Evolutionary conservation across 768 basidiomycete genomes (phyloP), one percentile per base, ranked within the genome.

Genomic region (Russula emetica): DNA sequence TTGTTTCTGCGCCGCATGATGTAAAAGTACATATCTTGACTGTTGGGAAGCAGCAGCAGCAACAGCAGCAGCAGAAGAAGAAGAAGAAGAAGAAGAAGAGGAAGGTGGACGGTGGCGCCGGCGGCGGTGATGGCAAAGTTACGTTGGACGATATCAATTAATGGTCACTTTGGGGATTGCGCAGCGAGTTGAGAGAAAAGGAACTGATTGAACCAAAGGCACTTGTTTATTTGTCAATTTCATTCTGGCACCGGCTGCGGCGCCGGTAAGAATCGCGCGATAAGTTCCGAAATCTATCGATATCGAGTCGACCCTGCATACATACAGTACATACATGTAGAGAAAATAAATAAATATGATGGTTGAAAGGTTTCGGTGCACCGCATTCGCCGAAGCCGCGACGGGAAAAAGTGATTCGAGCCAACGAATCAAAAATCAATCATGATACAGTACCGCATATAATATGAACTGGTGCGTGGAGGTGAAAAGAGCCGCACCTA

Each of bases 401-500:
- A 14, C 38, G 38, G 14, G 3, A 38, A 16, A 7, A 16, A 7
- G 11, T 40, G 38, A 40, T 40, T 16, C 16, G 38, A 40, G 38
- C 38, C 30, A 38, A 38, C 38, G 38, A 36, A 36, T 36, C 34
- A 36, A 3, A 2, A 2, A 28, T 28, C n/a, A 34, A 58, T 47
- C 30, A 34, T 30, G 50, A 51, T 51, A 16, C 8, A 22, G 34
- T 34, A 44, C 14, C 3, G 5, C 6, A 44, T 57, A 16, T n/a
- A n/a, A 44, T 57, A 58, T 57, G 57, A 47, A 58, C 32, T 32
- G 45, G 30, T 16, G 24, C 28, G 16, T 10, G n/a, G 10, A 0
- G 45, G 50, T 51, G 58, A 59, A 58, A 58, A n/a, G 58, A 44
- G 40, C 40, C 16, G 20, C 1, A 44, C 42, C n/a, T n/a, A 1